Evolutionary conservation across 1,139 yeast genomes (phyloP), one percentile per base, ranked within the genome.

Genomic region (Candida sanyaensis): DNA sequence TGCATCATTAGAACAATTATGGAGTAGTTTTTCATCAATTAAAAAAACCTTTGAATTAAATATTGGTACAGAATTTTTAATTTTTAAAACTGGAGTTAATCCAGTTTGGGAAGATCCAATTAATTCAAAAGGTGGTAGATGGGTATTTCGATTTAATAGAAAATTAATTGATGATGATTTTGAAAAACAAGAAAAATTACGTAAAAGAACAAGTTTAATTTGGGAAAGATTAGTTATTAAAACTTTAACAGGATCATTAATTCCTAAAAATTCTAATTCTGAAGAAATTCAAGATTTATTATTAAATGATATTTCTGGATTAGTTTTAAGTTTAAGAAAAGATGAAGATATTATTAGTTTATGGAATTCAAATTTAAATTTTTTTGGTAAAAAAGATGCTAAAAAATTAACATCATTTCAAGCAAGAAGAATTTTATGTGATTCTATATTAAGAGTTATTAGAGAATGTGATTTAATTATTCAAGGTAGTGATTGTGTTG

Each of bases 61-160:
- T 13, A 69, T 72, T 49, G 85, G 86, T 27, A 74, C 84, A 37
- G 88, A 83, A 60, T 73, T 80, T 53, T 81, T 83, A 52, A 63
- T 84, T 12, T 84, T 85, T 65, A 81, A 83, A 56, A 71, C 79
- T 41, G 88, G 88, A 2, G 78, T 84, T 40, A 80, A 79, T 57
- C 90, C 90, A 17, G 81, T 83, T 49, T 84, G 89, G 88, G 89
- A 84, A 61, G 89, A 84, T 59, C 86, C 88, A 2, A 70, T 75
- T 48, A 84, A 84, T 59, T 65, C 76, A 42, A 69, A 74, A 46
- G 89, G 89, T 37, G 90, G 90, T 2, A 73, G 87, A 56, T 84
- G 88, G 88, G 78, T 80, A 33, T 77, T 81, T 55, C 71, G 84
- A 51, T 74, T 83, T 59, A 64, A 63, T 53, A 68, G 77, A 49